These are phyloP conservation scores for Austroboletus festivus DNA, from an alignment of 768 basidiomycete genomes.

Conservation along the genomic window DNA sequence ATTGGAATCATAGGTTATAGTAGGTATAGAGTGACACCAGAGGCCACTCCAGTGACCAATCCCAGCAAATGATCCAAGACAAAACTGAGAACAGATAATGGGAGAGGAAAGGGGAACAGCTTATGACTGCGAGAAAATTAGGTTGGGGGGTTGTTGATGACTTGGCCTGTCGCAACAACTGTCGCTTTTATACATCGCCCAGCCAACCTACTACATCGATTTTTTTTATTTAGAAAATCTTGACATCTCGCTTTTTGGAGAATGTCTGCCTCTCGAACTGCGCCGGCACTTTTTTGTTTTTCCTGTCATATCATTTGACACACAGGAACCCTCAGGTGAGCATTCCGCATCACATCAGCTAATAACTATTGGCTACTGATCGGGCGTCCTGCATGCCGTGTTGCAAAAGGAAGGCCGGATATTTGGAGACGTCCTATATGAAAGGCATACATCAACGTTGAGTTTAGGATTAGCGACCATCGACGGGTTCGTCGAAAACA, in stretches of 20 bases:
- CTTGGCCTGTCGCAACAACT: neutral
- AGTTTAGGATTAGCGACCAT: slow-evolving; percentile 7
- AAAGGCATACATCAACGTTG: slow-evolving; percentile 21
- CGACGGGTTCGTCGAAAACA: slow-evolving; percentile 11
- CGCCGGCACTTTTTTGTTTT: slow-evolving; percentile 5
- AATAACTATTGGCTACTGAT: slow-evolving; percentile 19
- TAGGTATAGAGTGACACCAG: slow-evolving; percentile 31
- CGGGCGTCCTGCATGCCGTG: slow-evolving; percentile 19
- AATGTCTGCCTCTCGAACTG: slow-evolving; percentile 5
- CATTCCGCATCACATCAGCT: slow-evolving; percentile 9
- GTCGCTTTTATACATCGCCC: slow-evolving; percentile 18
- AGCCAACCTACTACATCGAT: neutral
- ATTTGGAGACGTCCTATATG: slow-evolving; percentile 7
- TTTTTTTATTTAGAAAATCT: slow-evolving; percentile 7
- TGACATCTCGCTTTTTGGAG: slow-evolving; percentile 8
- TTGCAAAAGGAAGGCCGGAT: slow-evolving; percentile 24
- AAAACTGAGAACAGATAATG: neutral
- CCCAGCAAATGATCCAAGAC: slow-evolving; percentile 10
- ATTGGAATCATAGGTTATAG: slow-evolving; percentile 42
- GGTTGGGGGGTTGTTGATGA: slow-evolving; percentile 2
- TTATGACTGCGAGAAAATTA: slow-evolving; percentile 24
- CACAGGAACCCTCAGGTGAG: slow-evolving; percentile 1
- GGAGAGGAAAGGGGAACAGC: neutral
- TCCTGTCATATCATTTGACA: slow-evolving; percentile 20
- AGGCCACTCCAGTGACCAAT: slow-evolving; percentile 14